These are phyloP conservation scores for Hypoxylon sp. DNA, from an alignment of 2,329 filamentous ascomycete genomes.

Conservation along the genomic window DNA sequence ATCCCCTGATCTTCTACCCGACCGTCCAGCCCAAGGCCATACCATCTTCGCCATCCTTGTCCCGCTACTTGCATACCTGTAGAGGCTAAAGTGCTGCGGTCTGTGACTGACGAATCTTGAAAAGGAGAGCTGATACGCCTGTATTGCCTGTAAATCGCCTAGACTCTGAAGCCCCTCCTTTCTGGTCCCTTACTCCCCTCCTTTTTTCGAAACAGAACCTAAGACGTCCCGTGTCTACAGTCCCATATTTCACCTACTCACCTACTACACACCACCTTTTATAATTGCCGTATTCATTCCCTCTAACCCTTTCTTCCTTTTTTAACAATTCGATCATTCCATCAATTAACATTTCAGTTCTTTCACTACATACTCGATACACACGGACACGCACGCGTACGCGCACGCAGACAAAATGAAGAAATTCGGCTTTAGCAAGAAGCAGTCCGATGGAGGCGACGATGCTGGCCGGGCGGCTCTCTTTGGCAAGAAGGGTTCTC, in stretches of 20 bases:
- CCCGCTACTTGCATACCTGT: too few relatives aligned
- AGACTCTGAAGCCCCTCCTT: neutral
- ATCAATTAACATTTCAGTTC: constrained; percentile 14
- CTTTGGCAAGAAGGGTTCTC: constrained; percentile 62
- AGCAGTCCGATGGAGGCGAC: constrained; percentile 58
- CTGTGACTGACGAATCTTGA: constrained; percentile 33
- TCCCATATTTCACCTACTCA: constrained; percentile 30
- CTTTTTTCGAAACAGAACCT: constrained; percentile 41
- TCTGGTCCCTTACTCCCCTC: constrained; percentile 19
- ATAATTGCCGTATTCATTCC: constrained; percentile 22
- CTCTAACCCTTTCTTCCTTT: constrained; percentile 1
- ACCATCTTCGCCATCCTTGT: neutral
- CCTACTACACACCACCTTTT: constrained; percentile 12
- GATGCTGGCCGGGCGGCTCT: constrained; percentile 57
- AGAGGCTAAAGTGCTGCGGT: constrained; percentile 32
- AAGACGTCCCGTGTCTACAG: constrained; percentile 35
- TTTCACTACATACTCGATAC: too few relatives aligned
- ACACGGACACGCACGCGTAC: too few relatives aligned
- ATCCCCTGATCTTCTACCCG: constrained; percentile 13
- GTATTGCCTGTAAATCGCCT: neutral
- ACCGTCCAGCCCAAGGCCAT: too few relatives aligned
- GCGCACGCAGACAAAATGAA: constrained; percentile 55
- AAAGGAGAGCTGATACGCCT: constrained; percentile 8
- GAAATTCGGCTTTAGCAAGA: constrained; percentile 68
- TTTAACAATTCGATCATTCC: neutral